Percentiles rank a stretch among this genome's conserved stretches.
Conservation (phyloP, 495 filamentous ascomycete species). For the Aspergillus homomorphus region DNA sequence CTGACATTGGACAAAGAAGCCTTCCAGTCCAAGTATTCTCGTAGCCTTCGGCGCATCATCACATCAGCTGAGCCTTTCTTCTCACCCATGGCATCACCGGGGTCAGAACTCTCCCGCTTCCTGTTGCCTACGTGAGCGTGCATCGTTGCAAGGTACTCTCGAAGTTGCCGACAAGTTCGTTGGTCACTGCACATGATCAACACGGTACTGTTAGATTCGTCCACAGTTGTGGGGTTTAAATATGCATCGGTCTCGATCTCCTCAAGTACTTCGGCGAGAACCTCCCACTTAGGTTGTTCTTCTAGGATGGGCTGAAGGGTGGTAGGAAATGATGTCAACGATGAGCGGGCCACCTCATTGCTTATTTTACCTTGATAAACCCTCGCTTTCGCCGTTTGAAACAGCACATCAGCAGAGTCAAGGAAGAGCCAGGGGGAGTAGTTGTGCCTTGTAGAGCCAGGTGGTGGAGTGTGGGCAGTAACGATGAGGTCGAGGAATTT, state of each 20-base stretch:
- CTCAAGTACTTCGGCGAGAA: constrained; percentile 80
- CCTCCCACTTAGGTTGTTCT: constrained; percentile 89
- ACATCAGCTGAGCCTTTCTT: constrained; percentile 69
- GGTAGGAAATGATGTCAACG: constrained; percentile 50
- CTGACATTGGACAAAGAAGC: constrained; percentile 82
- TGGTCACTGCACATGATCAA: constrained; percentile 94
- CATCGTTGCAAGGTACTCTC: constrained; percentile 91
- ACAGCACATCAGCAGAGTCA: constrained; percentile 91
- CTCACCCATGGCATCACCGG: constrained; percentile 41
- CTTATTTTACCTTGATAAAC: constrained; percentile 75
- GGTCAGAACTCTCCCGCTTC: constrained; percentile 18
- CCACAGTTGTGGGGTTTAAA: constrained; percentile 67
- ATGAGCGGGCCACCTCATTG: constrained; percentile 36
- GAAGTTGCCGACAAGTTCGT: constrained; percentile 81
- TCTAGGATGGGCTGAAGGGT: constrained; percentile 86
- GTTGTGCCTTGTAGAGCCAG: constrained; percentile 80
- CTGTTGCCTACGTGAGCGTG: constrained; percentile 61
- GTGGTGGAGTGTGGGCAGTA: constrained; percentile 81
- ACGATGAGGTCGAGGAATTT: constrained; percentile 93
- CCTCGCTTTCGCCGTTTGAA: constrained; percentile 82
- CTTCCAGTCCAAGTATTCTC: constrained; percentile 93
- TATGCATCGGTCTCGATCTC: constrained; percentile 93
- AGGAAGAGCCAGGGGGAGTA: constrained; percentile 97
- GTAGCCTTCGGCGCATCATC: constrained; percentile 84
- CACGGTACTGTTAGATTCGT: constrained; percentile 86